phyloP scores from a whole-genome alignment of 2,329 filamentous ascomycete genomes.

The Huntiella omanensis region DNA sequence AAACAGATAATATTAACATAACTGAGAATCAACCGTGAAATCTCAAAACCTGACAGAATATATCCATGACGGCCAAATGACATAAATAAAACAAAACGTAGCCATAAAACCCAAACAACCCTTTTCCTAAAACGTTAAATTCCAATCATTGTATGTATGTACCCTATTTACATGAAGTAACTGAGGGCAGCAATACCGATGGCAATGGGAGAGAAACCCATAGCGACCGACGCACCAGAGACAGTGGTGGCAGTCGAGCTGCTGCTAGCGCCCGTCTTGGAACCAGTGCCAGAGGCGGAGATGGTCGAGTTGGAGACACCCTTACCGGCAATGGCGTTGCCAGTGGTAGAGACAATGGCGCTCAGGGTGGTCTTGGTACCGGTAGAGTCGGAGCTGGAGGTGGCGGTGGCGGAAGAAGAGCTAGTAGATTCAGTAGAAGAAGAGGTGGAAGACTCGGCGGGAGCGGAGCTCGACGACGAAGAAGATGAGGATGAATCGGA shows the following conservation, averaged over 20 bases:
- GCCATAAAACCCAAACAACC: neutral
- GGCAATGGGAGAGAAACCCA: slow-evolving; percentile 4
- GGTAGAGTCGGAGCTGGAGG: neutral
- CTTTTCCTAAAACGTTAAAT: neutral
- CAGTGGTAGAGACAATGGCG: neutral
- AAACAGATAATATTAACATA: too few species aligned
- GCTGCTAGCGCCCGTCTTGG: neutral
- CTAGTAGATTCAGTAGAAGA: neutral
- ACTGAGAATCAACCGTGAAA: too few species aligned
- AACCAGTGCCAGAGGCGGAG: neutral
- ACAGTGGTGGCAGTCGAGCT: neutral
- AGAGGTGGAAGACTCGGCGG: neutral
- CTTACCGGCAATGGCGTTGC: neutral
- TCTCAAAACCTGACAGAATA: too few species aligned
- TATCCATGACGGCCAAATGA: neutral
- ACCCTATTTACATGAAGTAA: slow-evolving; percentile 6
- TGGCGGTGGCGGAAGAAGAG: neutral
- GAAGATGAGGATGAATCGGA: neutral
- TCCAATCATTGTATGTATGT: neutral
- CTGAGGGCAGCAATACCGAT: slow-evolving; percentile 8
- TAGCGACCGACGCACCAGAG: neutral
- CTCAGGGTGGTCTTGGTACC: neutral
- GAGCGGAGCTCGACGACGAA: neutral
- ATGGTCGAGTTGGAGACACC: neutral
- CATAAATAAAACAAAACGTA: neutral